These are phyloP conservation scores for Blastocystis sp. DNA, from an alignment of 352 stramenopile genomes.

Conservation along the genomic window DNA sequence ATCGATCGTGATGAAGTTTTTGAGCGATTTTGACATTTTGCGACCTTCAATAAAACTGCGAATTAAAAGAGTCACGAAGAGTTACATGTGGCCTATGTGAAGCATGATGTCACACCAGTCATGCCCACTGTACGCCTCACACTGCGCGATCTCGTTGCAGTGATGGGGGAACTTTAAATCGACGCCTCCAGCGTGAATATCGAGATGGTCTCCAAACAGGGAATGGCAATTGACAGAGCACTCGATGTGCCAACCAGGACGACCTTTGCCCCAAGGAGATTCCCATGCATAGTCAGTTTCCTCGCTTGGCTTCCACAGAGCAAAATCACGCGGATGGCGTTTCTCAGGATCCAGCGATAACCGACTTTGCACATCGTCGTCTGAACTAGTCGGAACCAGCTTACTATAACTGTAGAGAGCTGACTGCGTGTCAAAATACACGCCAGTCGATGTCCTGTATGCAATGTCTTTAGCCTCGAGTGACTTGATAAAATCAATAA, in stretches of 20 bases:
- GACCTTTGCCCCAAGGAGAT: constrained; percentile 85
- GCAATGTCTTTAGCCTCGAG: constrained; percentile 79
- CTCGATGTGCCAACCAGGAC: constrained; percentile 96
- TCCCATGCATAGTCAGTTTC: constrained; percentile 83
- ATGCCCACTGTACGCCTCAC: constrained; percentile 41
- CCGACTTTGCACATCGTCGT: constrained; percentile 72
- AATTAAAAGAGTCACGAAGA: neutral
- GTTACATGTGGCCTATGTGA: constrained; percentile 86
- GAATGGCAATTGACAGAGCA: constrained; percentile 77
- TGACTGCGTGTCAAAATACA: constrained; percentile 81
- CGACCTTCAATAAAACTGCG: constrained; percentile 83
- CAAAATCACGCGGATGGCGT: constrained; percentile 87
- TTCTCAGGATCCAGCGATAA: constrained; percentile 76
- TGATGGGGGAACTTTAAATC: constrained; percentile 96
- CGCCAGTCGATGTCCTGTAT: constrained; percentile 79
- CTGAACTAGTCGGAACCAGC: constrained; percentile 76
- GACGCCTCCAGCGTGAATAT: constrained; percentile 88
- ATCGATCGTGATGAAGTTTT: constrained; percentile 91
- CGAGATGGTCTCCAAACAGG: constrained; percentile 78
- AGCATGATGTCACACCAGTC: constrained; percentile 93
- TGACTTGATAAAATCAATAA: constrained; percentile 77
- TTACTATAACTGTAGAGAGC: constrained; percentile 67
- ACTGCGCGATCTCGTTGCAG: constrained; percentile 94
- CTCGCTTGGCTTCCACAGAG: constrained; percentile 83
- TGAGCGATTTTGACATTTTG: constrained; percentile 98